phyloP scores from a whole-genome alignment of 345 rosid species.

The Aurinia saxatilis region DNA sequence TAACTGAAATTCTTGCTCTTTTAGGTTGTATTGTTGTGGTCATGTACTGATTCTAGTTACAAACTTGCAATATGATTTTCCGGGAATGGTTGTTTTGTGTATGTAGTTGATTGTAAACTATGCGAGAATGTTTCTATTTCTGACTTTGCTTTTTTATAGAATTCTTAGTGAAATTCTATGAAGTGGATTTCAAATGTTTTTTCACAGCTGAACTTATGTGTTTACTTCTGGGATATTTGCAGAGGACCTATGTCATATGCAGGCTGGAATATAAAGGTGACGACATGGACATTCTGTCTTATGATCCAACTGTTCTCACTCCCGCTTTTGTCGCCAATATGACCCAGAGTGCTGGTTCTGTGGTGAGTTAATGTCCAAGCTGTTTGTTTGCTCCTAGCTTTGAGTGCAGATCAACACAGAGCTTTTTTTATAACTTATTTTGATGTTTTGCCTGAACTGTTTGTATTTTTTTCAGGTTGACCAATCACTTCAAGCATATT shows the following conservation, averaged over 20 bases:
- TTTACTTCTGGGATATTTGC: background rate
- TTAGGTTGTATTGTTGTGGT: background rate
- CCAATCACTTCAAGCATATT: background rate
- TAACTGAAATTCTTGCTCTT: background rate
- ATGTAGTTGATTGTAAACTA: background rate
- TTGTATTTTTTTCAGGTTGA: background rate
- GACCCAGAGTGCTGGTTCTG: slow-evolving; percentile 17
- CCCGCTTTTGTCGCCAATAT: background rate
- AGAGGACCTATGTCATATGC: slow-evolving; percentile 16
- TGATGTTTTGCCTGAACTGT: background rate
- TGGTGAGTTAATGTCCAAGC: slow-evolving; percentile 5
- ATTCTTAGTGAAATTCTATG: background rate
- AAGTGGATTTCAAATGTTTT: background rate
- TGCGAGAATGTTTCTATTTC: background rate
- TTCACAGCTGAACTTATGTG: background rate
- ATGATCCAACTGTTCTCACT: background rate
- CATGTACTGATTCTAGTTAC: background rate
- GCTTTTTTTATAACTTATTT: background rate
- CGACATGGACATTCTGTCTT: background rate
- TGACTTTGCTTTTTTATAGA: background rate
- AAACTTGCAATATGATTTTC: background rate
- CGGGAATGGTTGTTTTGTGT: background rate
- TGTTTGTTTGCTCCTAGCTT: background rate
- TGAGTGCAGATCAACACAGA: background rate
- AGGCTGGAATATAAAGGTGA: slow-evolving; percentile 24